A percentile compares a stretch with the other conserved stretches of the same genome.
phyloP scores from a whole-genome alignment of 2,329 filamentous ascomycete species.

The Exophiala calicioides region DNA sequence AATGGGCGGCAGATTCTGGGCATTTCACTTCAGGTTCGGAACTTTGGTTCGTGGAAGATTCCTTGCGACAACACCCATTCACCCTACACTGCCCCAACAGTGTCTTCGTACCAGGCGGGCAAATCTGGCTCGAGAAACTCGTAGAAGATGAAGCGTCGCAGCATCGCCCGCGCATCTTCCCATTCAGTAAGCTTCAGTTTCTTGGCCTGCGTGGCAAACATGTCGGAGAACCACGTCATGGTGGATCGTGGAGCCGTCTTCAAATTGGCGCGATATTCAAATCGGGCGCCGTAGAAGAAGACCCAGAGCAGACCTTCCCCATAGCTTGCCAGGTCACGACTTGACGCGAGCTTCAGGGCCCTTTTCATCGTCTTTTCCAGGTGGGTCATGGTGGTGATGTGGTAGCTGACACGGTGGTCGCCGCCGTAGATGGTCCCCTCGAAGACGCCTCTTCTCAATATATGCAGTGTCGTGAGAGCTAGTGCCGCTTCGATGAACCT shows the following conservation, averaged over 20 bases:
- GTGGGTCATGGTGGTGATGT: slow-evolving; percentile 10
- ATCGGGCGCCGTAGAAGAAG: slow-evolving; percentile 16
- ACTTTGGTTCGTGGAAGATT: too few relatives aligned
- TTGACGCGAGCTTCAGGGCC: not conserved
- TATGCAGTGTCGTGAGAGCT: slow-evolving; percentile 12
- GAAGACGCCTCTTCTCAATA: slow-evolving; percentile 11
- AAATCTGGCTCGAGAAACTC: slow-evolving; percentile 13
- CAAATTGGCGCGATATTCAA: slow-evolving; percentile 10
- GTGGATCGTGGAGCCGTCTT: not conserved
- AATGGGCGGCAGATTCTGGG: too few relatives aligned
- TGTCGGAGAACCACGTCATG: slow-evolving; percentile 9
- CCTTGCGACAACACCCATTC: too few relatives aligned
- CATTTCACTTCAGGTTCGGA: too few relatives aligned
- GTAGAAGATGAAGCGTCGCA: slow-evolving; percentile 11
- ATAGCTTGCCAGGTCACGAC: slow-evolving; percentile 1
- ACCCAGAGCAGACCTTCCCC: slow-evolving; percentile 11
- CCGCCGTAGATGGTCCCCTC: slow-evolving; percentile 16
- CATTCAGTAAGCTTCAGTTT: slow-evolving; percentile 8
- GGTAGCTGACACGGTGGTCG: slow-evolving; percentile 14
- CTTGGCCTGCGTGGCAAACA: slow-evolving; percentile 7
- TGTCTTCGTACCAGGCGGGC: slow-evolving; percentile 12
- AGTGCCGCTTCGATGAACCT: slow-evolving; percentile 9
- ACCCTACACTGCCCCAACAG: too few relatives aligned
- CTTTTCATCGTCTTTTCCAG: slow-evolving; percentile 9
- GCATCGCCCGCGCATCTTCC: slow-evolving; percentile 2